phyloP scores from a whole-genome alignment of 177 flowering plant genomes.

The Vitis hybrid region DNA sequence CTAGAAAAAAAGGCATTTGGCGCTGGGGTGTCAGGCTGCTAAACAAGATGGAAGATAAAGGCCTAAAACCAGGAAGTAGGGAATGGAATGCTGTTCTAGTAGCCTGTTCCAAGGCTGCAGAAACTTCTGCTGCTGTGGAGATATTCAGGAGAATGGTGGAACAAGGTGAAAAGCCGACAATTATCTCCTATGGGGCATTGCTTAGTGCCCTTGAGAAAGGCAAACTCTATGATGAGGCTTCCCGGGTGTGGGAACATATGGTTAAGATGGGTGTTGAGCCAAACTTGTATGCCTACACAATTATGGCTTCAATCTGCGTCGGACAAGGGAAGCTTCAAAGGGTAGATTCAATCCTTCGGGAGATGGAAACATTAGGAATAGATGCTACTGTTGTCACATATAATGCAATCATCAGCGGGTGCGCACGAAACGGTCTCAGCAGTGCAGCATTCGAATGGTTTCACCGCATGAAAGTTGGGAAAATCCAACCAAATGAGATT shows the following conservation, averaged over 20 bases:
- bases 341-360: conserved; percentile 60
- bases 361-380: conserved; percentile 62
- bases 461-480: conserved; percentile 62
- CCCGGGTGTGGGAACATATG: conserved; percentile 89
- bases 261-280: conserved; percentile 74
- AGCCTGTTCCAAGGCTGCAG: conserved; percentile 94
- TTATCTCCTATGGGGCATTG: conserved; percentile 86
- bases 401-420: conserved; percentile 83
- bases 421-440: conserved; percentile 62
- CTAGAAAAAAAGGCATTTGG: conserved; percentile 87
- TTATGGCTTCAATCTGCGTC: conserved; percentile 71
- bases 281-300: conserved; percentile 82
- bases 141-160: conserved; percentile 88
- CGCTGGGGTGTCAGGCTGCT: conserved; percentile 86
- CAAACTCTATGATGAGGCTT: conserved; percentile 77
- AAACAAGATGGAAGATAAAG: conserved; percentile 92
- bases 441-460: conserved; percentile 90
- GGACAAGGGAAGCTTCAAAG: conserved; percentile 60
- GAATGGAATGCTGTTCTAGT: conserved; percentile 97
- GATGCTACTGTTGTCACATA: conserved; percentile 89
- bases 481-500: conserved; percentile 68
- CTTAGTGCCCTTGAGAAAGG: conserved; percentile 97
- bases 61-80: conserved; percentile 75
- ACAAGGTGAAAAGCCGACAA: conserved; percentile 82
- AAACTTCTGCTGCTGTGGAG: conserved; percentile 79